These are phyloP conservation scores for Aureobasidium sp. DNA, from an alignment of 2,329 filamentous ascomycete species.

Conservation along the genomic window DNA sequence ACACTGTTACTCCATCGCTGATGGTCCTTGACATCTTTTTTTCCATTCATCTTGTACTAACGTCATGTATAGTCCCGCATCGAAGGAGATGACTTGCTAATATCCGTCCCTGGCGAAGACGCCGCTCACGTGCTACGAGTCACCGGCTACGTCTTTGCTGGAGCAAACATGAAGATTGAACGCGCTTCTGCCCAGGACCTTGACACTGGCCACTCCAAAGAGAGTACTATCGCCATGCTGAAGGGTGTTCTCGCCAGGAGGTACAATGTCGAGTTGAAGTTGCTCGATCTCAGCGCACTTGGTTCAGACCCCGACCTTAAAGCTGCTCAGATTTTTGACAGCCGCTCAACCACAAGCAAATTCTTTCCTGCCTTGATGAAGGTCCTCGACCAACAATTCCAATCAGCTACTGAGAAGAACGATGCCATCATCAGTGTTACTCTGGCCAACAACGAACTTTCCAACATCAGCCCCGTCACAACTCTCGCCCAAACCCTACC, in stretches of 20 bases:
- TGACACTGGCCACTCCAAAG: conserved; percentile 30
- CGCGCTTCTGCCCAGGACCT: conserved; percentile 22
- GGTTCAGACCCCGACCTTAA: conserved; percentile 65
- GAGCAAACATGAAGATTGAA: conserved; percentile 32
- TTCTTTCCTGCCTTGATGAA: conserved; percentile 90
- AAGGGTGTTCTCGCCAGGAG: conserved; percentile 64
- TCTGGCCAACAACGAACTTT: conserved; percentile 71
- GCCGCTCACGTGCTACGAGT: conserved; percentile 31
- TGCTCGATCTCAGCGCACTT: conserved; percentile 77
- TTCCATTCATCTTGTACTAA: conserved; percentile 21
- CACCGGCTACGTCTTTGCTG: conserved; percentile 36
- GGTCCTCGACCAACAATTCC: conserved; percentile 73
- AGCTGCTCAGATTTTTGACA: conserved; percentile 68
- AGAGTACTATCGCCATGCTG: conserved; percentile 57
- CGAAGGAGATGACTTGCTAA: conserved; percentile 32
- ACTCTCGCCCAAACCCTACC: conserved; percentile 73
- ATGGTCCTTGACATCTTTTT: conserved; percentile 14
- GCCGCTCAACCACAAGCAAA: conserved; percentile 66
- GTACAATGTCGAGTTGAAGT: conserved; percentile 64
- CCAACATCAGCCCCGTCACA: conserved; percentile 65
- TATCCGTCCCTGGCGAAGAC: conserved; percentile 33
- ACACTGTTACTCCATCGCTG: conserved; percentile 15
- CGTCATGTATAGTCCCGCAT: conserved; percentile 25
- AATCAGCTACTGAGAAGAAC: conserved; percentile 61
- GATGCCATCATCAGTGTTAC: conserved; percentile 77